These are phyloP conservation scores for Paramecium octaurelia DNA, from an alignment of 73 alveolate genomes.

Conservation along the genomic window DNA sequence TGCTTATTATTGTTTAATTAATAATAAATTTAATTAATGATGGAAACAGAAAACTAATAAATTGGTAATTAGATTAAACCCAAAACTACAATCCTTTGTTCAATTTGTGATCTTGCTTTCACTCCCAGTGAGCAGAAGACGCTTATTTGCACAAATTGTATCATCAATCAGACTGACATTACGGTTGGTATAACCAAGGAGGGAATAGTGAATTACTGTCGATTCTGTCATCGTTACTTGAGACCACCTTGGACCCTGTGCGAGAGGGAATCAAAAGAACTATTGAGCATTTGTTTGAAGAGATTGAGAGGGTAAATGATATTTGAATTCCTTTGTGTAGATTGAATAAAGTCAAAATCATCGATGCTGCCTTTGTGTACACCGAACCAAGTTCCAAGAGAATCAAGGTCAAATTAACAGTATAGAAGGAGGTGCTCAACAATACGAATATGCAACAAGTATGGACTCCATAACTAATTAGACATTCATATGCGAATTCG, in stretches of 20 bases:
- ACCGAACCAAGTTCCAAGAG: slow-evolving; percentile 97
- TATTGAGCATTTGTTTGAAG: slow-evolving; percentile 86
- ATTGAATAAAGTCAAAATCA: slow-evolving; percentile 68
- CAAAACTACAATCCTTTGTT: slow-evolving; percentile 47
- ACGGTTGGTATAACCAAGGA: slow-evolving; percentile 57
- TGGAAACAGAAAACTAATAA: slow-evolving; percentile 28
- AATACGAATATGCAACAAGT: slow-evolving; percentile 74
- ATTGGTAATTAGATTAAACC: neutral
- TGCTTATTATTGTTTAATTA: neutral
- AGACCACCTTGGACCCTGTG: slow-evolving; percentile 93
- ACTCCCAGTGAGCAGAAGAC: slow-evolving; percentile 51
- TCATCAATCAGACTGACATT: slow-evolving; percentile 45
- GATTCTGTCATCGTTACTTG: slow-evolving; percentile 70
- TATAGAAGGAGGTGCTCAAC: slow-evolving; percentile 88
- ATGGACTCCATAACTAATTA: neutral
- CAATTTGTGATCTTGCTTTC: slow-evolving; percentile 55
- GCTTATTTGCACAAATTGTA: slow-evolving; percentile 42
- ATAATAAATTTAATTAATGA: slow-evolving; percentile 19
- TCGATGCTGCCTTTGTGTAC: slow-evolving; percentile 94
- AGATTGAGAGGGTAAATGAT: slow-evolving; percentile 43
- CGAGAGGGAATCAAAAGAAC: slow-evolving; percentile 90
- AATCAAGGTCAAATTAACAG: slow-evolving; percentile 89
- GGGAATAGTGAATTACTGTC: slow-evolving; percentile 59
- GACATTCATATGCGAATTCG: slow-evolving; percentile 85
- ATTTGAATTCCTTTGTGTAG: neutral